Evolutionary conservation across 1,284 basidiomycete species (phyloP).

Genomic region (Cryptococcus sp.): DNA sequence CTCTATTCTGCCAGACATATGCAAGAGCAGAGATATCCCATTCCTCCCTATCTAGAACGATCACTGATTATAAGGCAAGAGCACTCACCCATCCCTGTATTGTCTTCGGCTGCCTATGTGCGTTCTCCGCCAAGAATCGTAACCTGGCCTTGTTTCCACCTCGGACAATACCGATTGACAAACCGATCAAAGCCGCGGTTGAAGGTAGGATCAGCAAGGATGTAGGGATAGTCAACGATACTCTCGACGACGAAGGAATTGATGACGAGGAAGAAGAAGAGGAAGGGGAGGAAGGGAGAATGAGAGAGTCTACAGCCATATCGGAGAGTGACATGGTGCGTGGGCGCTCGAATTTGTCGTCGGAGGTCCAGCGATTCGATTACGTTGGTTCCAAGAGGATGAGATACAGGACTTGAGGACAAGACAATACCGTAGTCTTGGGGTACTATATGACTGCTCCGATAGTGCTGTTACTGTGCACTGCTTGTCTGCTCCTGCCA

Average conservation of each 20-base stretch:
- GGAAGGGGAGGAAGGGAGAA: slow-evolving; percentile 5
- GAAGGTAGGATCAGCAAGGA: slow-evolving; percentile 43
- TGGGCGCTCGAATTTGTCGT: background rate
- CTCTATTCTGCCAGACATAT: no score
- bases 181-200: slow-evolving; percentile 39
- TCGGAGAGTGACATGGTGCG: slow-evolving; percentile 15
- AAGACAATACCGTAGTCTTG: no score
- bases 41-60: background rate
- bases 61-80: background rate
- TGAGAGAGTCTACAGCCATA: slow-evolving; percentile 13
- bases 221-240: slow-evolving; percentile 36
- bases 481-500: no score
- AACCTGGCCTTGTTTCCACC: slow-evolving; percentile 45
- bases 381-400: background rate
- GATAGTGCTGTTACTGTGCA: no score
- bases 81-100: slow-evolving; percentile 51
- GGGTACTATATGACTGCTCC: no score
- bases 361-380: no score
- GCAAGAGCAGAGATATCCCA: no score
- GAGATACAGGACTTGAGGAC: no score
- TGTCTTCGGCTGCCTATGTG: slow-evolving; percentile 50
- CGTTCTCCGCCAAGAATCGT: slow-evolving; percentile 52
- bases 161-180: slow-evolving; percentile 45
- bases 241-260: slow-evolving; percentile 3
- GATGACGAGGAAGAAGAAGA: slow-evolving; percentile 6